Base-by-base conservation (phyloP, 1,284 basidiomycete genomes). In the Amylostereum areolatum region DNA sequence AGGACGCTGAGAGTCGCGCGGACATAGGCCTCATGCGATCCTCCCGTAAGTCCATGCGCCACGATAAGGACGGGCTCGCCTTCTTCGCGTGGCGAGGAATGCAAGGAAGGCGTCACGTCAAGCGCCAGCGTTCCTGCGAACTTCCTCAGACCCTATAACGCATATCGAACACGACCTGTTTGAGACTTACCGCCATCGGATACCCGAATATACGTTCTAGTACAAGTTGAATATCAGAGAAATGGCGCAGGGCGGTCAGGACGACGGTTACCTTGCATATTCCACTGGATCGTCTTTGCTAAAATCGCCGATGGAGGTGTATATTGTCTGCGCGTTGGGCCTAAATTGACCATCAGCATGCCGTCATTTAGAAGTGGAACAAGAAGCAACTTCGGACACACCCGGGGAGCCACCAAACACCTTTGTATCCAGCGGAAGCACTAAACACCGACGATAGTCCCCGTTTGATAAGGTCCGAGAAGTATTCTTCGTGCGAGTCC, bases 11-110 rank as follows among this genome's bases (percentile, higher is more conserved):
- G 47, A 8, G 57, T 55, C 32, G 61, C 59, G 7, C 63, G 59
- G 33, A 63, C 55, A 47, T 63, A 65, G 28, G 57, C 46, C 45
- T 65, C 63, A 47, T 65, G 59, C 18, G 63, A 65, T 32, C 61
- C 63, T 5, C 63, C 62, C 2, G 63, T 63, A 31, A 65, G 56
- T 3, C 63, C 63, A 53, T 63, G 63, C 7, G 58, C 52, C 10
- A 65, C 57, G 27, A 62, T 43, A 7, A 63, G 43, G 1, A 65
- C 51, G 25, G 55, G 53, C 40, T 62, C 61, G 3, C 32, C 49
- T 6, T 24, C 25, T n/a, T 49, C 18, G 12, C 46, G 37, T 5
- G 62, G 55, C 7, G 49, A 35, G 10, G 44, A 46, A 30, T 49
- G 29, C 18, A 59, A 44, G 3, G 62, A 57, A 11, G 62, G 63